A percentile compares a stretch with the other conserved stretches of the same genome.
Conservation (phyloP, 139 green algal genomes). For the Desmodesmus armatus region DNA sequence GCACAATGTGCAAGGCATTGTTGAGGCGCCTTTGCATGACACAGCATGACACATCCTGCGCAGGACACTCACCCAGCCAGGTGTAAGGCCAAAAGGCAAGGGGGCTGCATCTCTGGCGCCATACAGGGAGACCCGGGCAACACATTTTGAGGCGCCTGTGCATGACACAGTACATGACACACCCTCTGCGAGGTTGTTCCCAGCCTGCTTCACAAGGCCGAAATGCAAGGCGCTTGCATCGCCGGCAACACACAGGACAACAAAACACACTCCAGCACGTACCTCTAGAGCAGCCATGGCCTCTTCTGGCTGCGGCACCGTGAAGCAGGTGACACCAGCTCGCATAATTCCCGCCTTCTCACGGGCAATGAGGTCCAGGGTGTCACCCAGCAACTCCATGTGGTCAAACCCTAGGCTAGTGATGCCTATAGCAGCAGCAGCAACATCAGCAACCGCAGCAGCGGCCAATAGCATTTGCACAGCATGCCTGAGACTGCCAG, state of each 20-base stretch:
- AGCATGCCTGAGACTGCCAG: too few relatives aligned
- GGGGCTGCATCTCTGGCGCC: too few relatives aligned
- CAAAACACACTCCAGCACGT: neutral
- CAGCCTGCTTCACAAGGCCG: too few relatives aligned
- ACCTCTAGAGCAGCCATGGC: constrained; percentile 79
- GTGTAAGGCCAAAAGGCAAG: too few relatives aligned
- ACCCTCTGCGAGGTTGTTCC: too few relatives aligned
- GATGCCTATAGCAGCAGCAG: constrained; percentile 64
- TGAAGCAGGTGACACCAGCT: constrained; percentile 73
- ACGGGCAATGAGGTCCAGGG: constrained; percentile 89
- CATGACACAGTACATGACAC: too few relatives aligned
- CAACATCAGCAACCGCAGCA: neutral
- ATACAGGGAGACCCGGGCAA: too few relatives aligned
- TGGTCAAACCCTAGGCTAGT: constrained; percentile 95
- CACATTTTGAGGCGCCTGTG: too few relatives aligned
- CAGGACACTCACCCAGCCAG: too few relatives aligned
- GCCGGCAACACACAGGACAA: neutral
- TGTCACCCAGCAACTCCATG: constrained; percentile 95
- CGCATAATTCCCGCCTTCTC: constrained; percentile 99
- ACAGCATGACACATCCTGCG: too few relatives aligned
- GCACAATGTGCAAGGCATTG: too few relatives aligned
- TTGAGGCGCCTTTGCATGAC: too few relatives aligned
- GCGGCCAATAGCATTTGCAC: neutral
- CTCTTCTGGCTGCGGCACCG: constrained; percentile 82
- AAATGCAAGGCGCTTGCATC: neutral